These are phyloP conservation scores for Carex parvula DNA, from an alignment of 176 grass and related monocot species.

Conservation along the genomic window DNA sequence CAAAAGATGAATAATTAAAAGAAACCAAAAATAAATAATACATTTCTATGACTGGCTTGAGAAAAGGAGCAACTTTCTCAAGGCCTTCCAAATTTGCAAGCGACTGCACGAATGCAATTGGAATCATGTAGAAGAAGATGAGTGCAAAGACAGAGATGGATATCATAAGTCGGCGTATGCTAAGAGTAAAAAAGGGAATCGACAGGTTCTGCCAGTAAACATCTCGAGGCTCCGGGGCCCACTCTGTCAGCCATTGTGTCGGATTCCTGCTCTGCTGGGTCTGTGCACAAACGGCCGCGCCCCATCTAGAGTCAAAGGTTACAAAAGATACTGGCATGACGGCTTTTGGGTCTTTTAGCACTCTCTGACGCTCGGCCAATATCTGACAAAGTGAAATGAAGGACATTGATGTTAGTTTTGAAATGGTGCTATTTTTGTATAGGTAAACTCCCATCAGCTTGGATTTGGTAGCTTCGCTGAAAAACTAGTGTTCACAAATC, in stretches of 20 bases:
- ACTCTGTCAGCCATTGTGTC: slow-evolving; percentile 78
- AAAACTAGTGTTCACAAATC: not conserved
- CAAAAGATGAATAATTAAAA: slow-evolving; percentile 5
- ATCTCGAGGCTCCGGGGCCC: slow-evolving; percentile 96
- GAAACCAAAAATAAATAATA: slow-evolving; percentile 37
- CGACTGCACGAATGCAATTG: slow-evolving; percentile 94
- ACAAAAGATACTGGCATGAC: slow-evolving; percentile 96
- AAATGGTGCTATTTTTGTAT: not conserved
- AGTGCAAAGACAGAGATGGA: slow-evolving; percentile 69
- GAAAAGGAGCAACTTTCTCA: slow-evolving; percentile 93
- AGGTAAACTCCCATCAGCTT: not conserved
- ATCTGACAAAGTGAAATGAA: slow-evolving; percentile 49
- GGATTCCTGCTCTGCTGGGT: slow-evolving; percentile 97
- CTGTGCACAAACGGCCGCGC: slow-evolving; percentile 93
- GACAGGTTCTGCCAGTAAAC: slow-evolving; percentile 93
- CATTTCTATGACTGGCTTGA: slow-evolving; percentile 84
- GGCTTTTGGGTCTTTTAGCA: slow-evolving; percentile 82
- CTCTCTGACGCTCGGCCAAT: slow-evolving; percentile 58
- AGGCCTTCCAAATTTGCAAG: slow-evolving; percentile 99
- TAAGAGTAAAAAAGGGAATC: slow-evolving; percentile 95
- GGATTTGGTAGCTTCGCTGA: not conserved
- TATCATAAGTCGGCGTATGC: slow-evolving; percentile 72
- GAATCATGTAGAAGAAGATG: slow-evolving; percentile 97
- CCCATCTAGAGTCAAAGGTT: slow-evolving; percentile 97
- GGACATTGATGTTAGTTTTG: not conserved